Evolutionary conservation across 495 filamentous ascomycete species (phyloP).

Genomic region (Xylaria longipes): DNA sequence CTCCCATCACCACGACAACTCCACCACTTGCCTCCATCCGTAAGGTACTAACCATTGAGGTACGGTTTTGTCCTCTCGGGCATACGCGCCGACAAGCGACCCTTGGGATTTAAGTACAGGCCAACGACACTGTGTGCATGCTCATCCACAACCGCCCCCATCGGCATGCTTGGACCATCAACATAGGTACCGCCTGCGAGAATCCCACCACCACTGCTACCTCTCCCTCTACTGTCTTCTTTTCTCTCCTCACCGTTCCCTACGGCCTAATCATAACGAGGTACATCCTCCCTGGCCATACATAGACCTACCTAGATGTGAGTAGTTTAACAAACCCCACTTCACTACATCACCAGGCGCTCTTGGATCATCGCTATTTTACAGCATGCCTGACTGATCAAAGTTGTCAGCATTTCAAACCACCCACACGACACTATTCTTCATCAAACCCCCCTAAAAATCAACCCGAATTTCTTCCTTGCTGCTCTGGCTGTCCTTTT

Average conservation of each 20-base stretch:
- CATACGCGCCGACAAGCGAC: slow-evolving; percentile 22
- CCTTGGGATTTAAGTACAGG: neutral
- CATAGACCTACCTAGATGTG: slow-evolving; percentile 2
- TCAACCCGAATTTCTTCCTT: slow-evolving; percentile 28
- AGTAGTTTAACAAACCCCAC: slow-evolving; percentile 39
- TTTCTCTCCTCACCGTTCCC: neutral
- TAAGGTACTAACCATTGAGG: slow-evolving; percentile 23
- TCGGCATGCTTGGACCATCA: slow-evolving; percentile 25
- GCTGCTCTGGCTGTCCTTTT: slow-evolving; percentile 27
- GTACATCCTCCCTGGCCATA: slow-evolving; percentile 1
- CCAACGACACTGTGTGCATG: slow-evolving; percentile 27
- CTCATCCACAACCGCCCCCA: slow-evolving; percentile 23
- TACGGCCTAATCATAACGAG: neutral
- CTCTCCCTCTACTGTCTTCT: slow-evolving; percentile 12
- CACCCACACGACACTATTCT: slow-evolving; percentile 40
- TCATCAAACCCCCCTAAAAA: slow-evolving; percentile 29
- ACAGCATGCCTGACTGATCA: slow-evolving; percentile 36
- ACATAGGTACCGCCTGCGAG: slow-evolving; percentile 14
- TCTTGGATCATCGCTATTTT: slow-evolving; percentile 39
- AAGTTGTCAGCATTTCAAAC: slow-evolving; percentile 39
- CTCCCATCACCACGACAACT: slow-evolving; percentile 19
- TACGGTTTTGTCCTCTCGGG: slow-evolving; percentile 8
- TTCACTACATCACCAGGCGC: slow-evolving; percentile 32
- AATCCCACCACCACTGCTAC: slow-evolving; percentile 4
- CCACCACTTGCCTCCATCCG: slow-evolving; percentile 20